Evolutionary conservation across 2,329 filamentous ascomycete species (phyloP).

Genomic region (Talaromyces funiculosus): DNA sequence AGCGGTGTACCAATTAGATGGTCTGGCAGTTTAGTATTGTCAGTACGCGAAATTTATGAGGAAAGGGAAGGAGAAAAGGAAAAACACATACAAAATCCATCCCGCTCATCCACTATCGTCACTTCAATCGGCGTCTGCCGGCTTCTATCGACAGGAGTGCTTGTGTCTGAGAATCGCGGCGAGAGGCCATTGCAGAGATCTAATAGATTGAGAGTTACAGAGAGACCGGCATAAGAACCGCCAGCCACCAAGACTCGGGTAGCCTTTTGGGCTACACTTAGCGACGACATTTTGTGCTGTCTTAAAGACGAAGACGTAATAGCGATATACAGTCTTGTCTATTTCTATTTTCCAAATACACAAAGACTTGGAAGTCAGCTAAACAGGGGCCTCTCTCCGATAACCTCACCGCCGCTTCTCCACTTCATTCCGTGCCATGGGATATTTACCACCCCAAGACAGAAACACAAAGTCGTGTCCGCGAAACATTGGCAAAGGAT

Average conservation of each 20-base stretch:
- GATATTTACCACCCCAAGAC: background rate
- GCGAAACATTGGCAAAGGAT: background rate
- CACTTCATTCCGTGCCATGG: background rate
- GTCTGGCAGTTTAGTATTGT: slow-evolving; percentile 9
- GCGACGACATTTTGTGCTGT: background rate
- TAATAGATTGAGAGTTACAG: slow-evolving; percentile 60
- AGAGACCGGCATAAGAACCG: slow-evolving; percentile 67
- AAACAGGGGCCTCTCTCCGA: background rate
- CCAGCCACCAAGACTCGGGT: slow-evolving; percentile 60
- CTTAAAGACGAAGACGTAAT: no score
- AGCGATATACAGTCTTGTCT: background rate
- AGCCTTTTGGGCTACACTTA: background rate
- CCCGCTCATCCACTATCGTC: slow-evolving; percentile 71
- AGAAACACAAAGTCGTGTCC: no score
- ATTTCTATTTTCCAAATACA: background rate
- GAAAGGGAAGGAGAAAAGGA: background rate
- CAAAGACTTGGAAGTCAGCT: background rate
- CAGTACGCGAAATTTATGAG: background rate
- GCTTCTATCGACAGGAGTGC: slow-evolving; percentile 4
- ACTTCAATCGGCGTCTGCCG: slow-evolving; percentile 58
- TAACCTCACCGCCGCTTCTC: background rate
- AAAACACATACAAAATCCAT: slow-evolving; percentile 65
- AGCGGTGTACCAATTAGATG: slow-evolving; percentile 72
- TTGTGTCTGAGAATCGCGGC: slow-evolving; percentile 2
- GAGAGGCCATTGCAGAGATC: slow-evolving; percentile 57